Evolutionary conservation across 768 basidiomycete species (phyloP).

Genomic region (Daedalea quercina): DNA sequence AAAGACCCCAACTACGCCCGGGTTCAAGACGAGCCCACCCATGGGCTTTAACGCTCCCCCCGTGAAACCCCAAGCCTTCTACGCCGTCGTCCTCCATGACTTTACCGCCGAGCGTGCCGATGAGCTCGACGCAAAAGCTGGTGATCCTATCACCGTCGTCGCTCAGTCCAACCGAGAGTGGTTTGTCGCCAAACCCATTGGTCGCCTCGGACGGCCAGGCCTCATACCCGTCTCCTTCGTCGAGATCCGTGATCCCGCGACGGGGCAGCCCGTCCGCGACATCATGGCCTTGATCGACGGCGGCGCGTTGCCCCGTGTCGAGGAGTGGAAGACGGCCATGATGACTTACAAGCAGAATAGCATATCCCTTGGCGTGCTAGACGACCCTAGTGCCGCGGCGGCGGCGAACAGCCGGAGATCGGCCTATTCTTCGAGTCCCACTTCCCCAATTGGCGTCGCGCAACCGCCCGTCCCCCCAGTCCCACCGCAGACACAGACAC

Average conservation of each 20-base stretch:
- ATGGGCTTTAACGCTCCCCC: conserved; percentile 22
- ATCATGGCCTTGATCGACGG: conserved; percentile 74
- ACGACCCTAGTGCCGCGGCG: conserved; percentile 47
- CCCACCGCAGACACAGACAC: conserved; percentile 16
- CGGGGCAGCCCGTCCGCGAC: conserved; percentile 73
- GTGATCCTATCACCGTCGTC: conserved; percentile 93
- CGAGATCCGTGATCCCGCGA: conserved; percentile 88
- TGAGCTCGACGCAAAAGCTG: conserved; percentile 91
- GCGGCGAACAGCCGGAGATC: conserved; percentile 37
- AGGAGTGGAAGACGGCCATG: conserved; percentile 97
- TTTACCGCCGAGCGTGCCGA: conserved; percentile 94
- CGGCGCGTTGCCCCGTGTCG: conserved; percentile 90
- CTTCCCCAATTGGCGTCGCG: conserved; percentile 9
- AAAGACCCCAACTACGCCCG: conserved; percentile 7
- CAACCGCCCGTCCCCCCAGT: conserved; percentile 10
- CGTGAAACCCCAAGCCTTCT: conserved; percentile 48
- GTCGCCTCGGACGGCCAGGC: conserved; percentile 88
- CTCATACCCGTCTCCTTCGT: conserved; percentile 97
- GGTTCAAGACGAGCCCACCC: conserved; percentile 5
- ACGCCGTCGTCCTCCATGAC: conserved; percentile 93
- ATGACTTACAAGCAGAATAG: conserved; percentile 93
- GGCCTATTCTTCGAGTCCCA: conserved; percentile 10
- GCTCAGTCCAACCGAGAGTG: conserved; percentile 99
- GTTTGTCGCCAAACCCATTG: conserved; percentile 99
- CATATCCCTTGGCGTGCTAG: conserved; percentile 90